Evolutionary conservation across 2,329 filamentous ascomycete genomes (phyloP).

Genomic region (Byssothecium circinans): DNA sequence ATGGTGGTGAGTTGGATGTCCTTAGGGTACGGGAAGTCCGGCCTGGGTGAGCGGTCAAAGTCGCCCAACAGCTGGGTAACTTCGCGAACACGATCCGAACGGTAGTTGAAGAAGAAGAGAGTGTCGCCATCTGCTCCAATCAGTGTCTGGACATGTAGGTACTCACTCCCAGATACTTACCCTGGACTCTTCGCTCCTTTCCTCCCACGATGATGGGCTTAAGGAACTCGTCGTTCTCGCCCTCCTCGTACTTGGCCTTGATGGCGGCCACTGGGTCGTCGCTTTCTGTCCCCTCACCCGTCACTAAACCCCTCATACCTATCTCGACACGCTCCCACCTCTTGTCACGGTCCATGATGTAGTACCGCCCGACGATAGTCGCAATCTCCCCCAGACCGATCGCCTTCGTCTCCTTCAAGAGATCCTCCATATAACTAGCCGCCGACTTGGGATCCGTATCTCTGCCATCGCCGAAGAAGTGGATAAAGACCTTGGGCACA

Average conservation of each 20-base stretch:
- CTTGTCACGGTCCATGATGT: slow-evolving; percentile 99
- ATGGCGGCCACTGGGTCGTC: slow-evolving; percentile 84
- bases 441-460: slow-evolving; percentile 97
- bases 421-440: slow-evolving; percentile 81
- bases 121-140: slow-evolving; percentile 74
- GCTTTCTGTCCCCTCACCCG: slow-evolving; percentile 82
- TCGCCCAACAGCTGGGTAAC: slow-evolving; percentile 92
- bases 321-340: slow-evolving; percentile 94
- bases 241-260: slow-evolving; percentile 82
- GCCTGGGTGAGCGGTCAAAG: slow-evolving; percentile 84
- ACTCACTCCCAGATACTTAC: slow-evolving; percentile 49
- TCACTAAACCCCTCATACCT: slow-evolving; percentile 81
- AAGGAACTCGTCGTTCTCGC: slow-evolving; percentile 95
- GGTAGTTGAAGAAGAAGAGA: slow-evolving; percentile 99
- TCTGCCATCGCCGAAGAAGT: slow-evolving; percentile 98
- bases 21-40: slow-evolving; percentile 93
- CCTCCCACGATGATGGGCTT: slow-evolving; percentile 96
- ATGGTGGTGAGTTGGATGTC: slow-evolving; percentile 88
- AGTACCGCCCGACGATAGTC: slow-evolving; percentile 94
- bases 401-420: slow-evolving; percentile 79
- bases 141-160: slow-evolving; percentile 33
- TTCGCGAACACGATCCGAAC: slow-evolving; percentile 94
- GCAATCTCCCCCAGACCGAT: slow-evolving; percentile 84
- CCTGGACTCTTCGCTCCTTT: slow-evolving; percentile 80
- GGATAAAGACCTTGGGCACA: slow-evolving; percentile 91